Conservation (phyloP, 257 asterid genomes). For the Nyctanthes arbortristis region DNA sequence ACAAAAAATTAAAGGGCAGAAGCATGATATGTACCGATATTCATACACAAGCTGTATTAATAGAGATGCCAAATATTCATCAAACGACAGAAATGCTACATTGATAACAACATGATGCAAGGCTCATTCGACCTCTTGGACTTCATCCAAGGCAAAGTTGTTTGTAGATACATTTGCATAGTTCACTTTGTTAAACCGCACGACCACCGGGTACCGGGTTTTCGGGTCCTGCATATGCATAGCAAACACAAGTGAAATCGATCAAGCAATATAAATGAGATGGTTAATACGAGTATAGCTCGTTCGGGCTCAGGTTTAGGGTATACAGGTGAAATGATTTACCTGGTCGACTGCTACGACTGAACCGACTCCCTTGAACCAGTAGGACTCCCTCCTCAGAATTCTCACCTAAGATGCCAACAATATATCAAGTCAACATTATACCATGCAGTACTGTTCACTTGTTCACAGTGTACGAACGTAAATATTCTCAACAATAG, state of each 20-base stretch:
- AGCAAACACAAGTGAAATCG: too few relatives aligned
- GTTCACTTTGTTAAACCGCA: conserved; percentile 89
- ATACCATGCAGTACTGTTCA: too few relatives aligned
- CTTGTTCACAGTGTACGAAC: too few relatives aligned
- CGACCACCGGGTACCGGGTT: conserved; percentile 89
- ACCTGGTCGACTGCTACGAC: conserved; percentile 99
- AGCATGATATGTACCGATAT: not conserved
- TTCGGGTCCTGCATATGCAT: conserved; percentile 72
- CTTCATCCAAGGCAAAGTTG: conserved; percentile 94
- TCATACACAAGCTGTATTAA: conserved; percentile 19
- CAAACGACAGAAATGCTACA: conserved; percentile 24
- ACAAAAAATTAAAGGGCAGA: too few relatives aligned
- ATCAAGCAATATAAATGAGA: too few relatives aligned
- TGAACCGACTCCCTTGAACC: conserved; percentile 88
- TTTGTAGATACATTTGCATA: conserved; percentile 90
- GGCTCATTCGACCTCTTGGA: conserved; percentile 49
- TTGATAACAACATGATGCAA: conserved; percentile 1
- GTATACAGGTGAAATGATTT: too few relatives aligned
- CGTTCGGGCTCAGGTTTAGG: too few relatives aligned
- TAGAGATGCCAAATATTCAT: conserved; percentile 15
- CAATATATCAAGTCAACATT: too few relatives aligned
- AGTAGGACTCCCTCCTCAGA: conserved; percentile 89
- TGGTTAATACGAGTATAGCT: too few relatives aligned
- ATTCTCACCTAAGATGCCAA: conserved; percentile 63
- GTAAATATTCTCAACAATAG: too few relatives aligned